These are phyloP conservation scores for Lactifluus echinatus DNA, from an alignment of 768 basidiomycete species.

Conservation along the genomic window DNA sequence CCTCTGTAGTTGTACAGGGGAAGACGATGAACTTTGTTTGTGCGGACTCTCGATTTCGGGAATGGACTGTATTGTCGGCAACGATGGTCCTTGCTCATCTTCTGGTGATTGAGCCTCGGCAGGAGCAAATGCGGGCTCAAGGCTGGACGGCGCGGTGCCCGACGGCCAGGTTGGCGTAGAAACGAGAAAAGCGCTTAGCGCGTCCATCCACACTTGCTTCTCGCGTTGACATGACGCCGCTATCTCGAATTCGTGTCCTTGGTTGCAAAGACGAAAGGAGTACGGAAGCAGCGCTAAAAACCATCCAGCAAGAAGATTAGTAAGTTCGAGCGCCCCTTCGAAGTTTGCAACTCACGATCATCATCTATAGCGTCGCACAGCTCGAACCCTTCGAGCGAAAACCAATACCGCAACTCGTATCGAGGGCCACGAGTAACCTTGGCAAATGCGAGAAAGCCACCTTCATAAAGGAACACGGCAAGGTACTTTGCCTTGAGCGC, in stretches of 20 bases:
- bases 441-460: conserved; percentile 79
- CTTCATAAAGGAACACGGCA: conserved; percentile 81
- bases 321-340: background rate
- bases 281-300: conserved; percentile 65
- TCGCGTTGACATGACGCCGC: conserved; percentile 79
- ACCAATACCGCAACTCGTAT: conserved; percentile 88
- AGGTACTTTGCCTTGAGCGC: conserved; percentile 61
- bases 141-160: conserved; percentile 53
- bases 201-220: conserved; percentile 78
- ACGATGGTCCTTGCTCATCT: conserved; percentile 9
- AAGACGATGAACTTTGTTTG: conserved; percentile 1
- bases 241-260: conserved; percentile 50
- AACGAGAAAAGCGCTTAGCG: conserved; percentile 46
- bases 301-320: background rate
- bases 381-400: conserved; percentile 66
- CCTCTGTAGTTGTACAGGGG: conserved; percentile 1
- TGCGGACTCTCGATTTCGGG: conserved; percentile 24
- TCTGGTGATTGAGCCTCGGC: conserved; percentile 8
- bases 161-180: conserved; percentile 42
- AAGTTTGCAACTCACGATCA: conserved; percentile 51
- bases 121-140: conserved; percentile 31
- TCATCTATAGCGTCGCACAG: conserved; percentile 58
- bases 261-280: conserved; percentile 21
- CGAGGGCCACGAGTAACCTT: conserved; percentile 73
- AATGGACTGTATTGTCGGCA: conserved; percentile 29